A percentile compares a stretch with the other conserved stretches of the same genome.
These are phyloP conservation scores for Penstemon davidsonii DNA, from an alignment of 257 asterid genomes.

Conservation along the genomic window DNA sequence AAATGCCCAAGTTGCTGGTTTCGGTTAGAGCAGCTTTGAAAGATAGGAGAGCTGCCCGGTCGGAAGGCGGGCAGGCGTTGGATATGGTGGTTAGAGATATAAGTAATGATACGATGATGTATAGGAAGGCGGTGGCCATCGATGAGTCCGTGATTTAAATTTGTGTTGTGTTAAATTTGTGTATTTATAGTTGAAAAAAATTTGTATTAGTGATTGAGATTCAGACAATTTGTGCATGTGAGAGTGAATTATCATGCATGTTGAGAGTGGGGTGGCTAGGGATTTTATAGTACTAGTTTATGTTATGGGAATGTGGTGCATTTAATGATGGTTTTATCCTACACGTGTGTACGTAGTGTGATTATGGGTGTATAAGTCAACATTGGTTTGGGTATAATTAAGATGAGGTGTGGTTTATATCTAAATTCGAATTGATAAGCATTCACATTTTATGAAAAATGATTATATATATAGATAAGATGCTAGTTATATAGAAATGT, in stretches of 20 bases:
- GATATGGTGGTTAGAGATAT: slow-evolving; percentile 29
- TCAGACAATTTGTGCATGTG: background rate
- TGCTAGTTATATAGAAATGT: too few relatives aligned
- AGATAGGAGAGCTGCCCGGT: slow-evolving; percentile 70
- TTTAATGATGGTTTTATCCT: too few relatives aligned
- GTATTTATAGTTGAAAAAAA: background rate
- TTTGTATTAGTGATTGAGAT: background rate
- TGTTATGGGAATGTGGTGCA: too few relatives aligned
- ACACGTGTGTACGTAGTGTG: too few relatives aligned
- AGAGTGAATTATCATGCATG: background rate
- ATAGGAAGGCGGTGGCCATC: slow-evolving; percentile 32
- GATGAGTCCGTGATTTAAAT: background rate
- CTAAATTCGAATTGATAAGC: too few relatives aligned
- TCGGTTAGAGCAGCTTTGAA: slow-evolving; percentile 64
- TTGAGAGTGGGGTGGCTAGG: background rate
- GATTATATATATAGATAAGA: too few relatives aligned
- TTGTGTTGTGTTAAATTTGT: background rate
- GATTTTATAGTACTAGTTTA: too few relatives aligned
- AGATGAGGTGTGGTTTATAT: too few relatives aligned
- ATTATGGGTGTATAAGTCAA: too few relatives aligned
- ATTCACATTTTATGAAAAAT: too few relatives aligned
- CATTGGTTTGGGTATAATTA: too few relatives aligned
- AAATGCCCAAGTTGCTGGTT: slow-evolving; percentile 52
- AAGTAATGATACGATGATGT: slow-evolving; percentile 16
- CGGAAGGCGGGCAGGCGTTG: slow-evolving; percentile 65